Evolutionary conservation across 2,329 filamentous ascomycete species (phyloP), one percentile per base, ranked within the genome.

Genomic region (Hansfordia pulvinata): DNA sequence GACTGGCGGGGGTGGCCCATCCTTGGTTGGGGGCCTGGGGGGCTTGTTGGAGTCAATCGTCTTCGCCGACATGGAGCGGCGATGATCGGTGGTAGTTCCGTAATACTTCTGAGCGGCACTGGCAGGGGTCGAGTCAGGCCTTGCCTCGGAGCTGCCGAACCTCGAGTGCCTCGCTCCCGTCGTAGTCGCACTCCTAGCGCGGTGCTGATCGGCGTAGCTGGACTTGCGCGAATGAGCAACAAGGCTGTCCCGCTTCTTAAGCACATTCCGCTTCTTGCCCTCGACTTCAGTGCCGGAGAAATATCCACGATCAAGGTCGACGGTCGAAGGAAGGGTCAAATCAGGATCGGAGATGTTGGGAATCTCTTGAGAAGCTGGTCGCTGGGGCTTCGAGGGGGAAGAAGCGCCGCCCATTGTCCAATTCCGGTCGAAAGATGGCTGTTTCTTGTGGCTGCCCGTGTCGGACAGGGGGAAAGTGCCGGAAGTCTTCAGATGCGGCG

Each of bases 251-350:
- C 81, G 76, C 55, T 90, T 92, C 50, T 82, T 83, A 36, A 94
- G 59, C 24, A 90, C 62, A 45, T 84, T 92, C 23, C 81, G 70
- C 40, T 70, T 74, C 31, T 78, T 72, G 22, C 69, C 69, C 35
- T 94, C 85, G 8, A 75, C 62, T 43, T 96, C 88, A 10, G 79
- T 80, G 3, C 86, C 84, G 6, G 88, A 94, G 46, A 94, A 93
- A 50, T 96, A 96, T 14, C 86, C 88, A 19, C 84, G 71, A 42
- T 96, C 90, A 10, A 83, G 51, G 33, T 92, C 81, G 14, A 60
- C 51, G 10, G 56, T 54, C 7, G 60, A 60, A 32, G 69, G 64
- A 34, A 58, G 40, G 9, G 56, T 48, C 10, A 42, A 31, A 10
- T 44, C 43, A 6, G 50, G 39, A 10, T 54, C 54, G 2, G 56